Percentiles rank a stretch among this genome's conserved stretches.
These are phyloP conservation scores for Canna indica DNA, from an alignment of 176 grass and related monocot species.

Conservation along the genomic window DNA sequence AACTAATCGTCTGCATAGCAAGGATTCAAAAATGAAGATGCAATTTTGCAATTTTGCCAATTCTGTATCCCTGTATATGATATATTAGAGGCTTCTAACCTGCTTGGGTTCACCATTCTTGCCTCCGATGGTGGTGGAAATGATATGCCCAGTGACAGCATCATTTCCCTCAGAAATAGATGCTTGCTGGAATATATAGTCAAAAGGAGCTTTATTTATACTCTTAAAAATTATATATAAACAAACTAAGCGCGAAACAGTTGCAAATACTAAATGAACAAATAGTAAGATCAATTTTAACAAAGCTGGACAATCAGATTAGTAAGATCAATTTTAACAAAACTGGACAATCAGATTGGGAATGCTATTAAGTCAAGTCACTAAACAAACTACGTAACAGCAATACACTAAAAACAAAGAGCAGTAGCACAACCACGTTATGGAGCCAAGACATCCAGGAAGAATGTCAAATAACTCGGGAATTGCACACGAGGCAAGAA, in stretches of 20 bases:
- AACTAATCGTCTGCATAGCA: conserved; percentile 65
- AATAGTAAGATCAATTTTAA: background rate
- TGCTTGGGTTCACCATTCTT: conserved; percentile 52
- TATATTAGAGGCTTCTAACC: conserved; percentile 13
- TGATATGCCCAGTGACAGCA: conserved; percentile 37
- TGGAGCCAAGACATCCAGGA: background rate
- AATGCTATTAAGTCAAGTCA: background rate
- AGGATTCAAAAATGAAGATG: background rate
- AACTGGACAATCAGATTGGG: background rate
- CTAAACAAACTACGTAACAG: background rate
- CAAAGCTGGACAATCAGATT: background rate
- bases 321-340: background rate
- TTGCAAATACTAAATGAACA: background rate
- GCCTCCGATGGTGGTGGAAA: conserved; percentile 45
- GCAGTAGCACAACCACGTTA: background rate
- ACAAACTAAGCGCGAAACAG: background rate
- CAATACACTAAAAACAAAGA: background rate
- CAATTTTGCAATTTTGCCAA: background rate
- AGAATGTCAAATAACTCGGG: background rate
- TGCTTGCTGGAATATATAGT: conserved; percentile 22
- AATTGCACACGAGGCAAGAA: background rate
- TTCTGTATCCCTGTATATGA: background rate
- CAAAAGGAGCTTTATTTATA: background rate
- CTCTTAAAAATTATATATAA: background rate
- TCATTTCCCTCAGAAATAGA: conserved; percentile 30